Percentiles rank a stretch among this genome's conserved stretches.
These are phyloP conservation scores for Nannochloropsis granulata DNA, from an alignment of 108 stramenopile species.

Conservation along the genomic window DNA sequence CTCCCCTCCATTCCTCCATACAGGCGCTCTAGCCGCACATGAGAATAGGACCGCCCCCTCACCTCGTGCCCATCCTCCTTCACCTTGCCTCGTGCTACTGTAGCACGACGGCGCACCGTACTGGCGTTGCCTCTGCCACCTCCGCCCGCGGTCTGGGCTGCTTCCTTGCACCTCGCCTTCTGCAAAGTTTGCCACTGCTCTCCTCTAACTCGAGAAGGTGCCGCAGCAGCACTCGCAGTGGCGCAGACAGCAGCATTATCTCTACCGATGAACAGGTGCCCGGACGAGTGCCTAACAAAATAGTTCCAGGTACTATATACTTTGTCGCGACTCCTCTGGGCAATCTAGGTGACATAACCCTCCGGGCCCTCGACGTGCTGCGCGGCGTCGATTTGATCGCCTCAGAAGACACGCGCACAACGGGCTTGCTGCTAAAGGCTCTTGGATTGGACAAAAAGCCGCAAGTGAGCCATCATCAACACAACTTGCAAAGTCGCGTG, in stretches of 20 bases:
- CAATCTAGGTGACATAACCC: conserved; percentile 31
- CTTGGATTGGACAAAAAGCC: conserved; percentile 20
- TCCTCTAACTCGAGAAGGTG: no score
- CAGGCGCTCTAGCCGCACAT: neutral
- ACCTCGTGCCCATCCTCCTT: neutral
- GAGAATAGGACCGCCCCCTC: neutral
- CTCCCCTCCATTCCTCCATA: neutral
- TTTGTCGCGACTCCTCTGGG: conserved; percentile 31
- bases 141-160: no score
- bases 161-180: no score
- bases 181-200: no score
- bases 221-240: no score
- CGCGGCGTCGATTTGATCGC: conserved; percentile 27
- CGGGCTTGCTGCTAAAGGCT: conserved; percentile 26
- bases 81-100: neutral
- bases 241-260: no score
- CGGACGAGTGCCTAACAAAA: neutral
- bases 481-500: conserved; percentile 25
- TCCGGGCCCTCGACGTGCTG: conserved; percentile 29
- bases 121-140: no score
- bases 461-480: conserved; percentile 24
- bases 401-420: conserved; percentile 28
- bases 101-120: no score
- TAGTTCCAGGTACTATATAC: conserved; percentile 8
- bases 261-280: neutral